Evolutionary conservation across 257 asterid species (phyloP).

Genomic region (Paraleonurus japonicus): DNA sequence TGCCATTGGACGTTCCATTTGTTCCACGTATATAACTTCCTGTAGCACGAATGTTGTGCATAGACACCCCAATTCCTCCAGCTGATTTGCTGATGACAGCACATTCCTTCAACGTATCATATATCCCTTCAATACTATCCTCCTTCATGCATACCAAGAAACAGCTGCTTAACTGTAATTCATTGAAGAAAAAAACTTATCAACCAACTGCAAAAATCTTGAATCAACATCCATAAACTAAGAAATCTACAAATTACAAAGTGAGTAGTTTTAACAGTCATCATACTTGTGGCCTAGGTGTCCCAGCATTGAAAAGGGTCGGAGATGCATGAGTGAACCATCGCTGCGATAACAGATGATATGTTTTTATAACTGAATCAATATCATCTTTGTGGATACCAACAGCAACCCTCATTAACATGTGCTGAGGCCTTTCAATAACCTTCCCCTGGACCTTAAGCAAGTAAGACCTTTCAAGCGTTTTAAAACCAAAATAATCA

Average conservation of each 20-base stretch:
- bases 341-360: conserved; percentile 84
- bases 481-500: conserved; percentile 93
- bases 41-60: conserved; percentile 92
- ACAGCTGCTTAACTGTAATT: conserved; percentile 87
- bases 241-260: not conserved
- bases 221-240: not conserved
- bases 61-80: conserved; percentile 94
- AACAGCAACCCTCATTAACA: conserved; percentile 97
- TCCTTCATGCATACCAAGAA: conserved; percentile 96
- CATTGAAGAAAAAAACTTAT: not conserved
- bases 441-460: conserved; percentile 75
- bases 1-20: conserved; percentile 92
- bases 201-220: not conserved
- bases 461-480: conserved; percentile 92
- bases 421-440: conserved; percentile 97
- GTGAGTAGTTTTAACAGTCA: not conserved
- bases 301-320: conserved; percentile 94
- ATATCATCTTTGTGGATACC: conserved; percentile 88
- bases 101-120: conserved; percentile 92
- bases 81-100: conserved; percentile 99
- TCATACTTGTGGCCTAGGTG: conserved; percentile 92
- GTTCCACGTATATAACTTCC: conserved; percentile 99
- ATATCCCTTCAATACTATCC: conserved; percentile 95
- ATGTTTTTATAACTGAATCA: conserved; percentile 73
- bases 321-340: conserved; percentile 99